Evolutionary conservation across 345 rosid genomes (phyloP).

Genomic region (Alliaria petiolata): DNA sequence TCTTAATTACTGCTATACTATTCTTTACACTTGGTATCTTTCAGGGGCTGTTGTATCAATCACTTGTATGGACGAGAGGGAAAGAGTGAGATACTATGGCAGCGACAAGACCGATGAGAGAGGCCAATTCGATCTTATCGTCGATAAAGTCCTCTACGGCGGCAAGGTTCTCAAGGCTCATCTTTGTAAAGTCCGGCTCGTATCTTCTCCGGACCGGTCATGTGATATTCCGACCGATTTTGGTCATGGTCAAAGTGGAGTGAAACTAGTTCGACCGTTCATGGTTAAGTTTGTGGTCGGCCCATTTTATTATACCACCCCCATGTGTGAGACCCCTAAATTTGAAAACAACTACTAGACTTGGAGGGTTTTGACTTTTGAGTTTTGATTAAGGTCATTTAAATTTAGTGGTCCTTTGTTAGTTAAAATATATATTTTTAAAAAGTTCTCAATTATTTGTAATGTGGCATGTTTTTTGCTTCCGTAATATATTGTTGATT

Average conservation of each 20-base stretch:
- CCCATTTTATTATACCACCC: conserved; percentile 59
- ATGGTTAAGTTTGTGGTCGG: conserved; percentile 39
- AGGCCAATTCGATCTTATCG: conserved; percentile 52
- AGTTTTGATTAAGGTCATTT: conserved; percentile 1
- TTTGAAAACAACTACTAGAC: conserved; percentile 25
- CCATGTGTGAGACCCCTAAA: conserved; percentile 63
- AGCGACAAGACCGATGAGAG: conserved; percentile 60
- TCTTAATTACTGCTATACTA: background rate
- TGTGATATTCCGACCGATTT: conserved; percentile 67
- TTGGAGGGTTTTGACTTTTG: conserved; percentile 5
- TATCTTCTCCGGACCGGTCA: conserved; percentile 57
- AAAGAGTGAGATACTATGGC: conserved; percentile 48
- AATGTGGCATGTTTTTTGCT: conserved; percentile 2
- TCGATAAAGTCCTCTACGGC: conserved; percentile 39
- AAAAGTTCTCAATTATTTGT: background rate
- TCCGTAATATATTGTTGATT: conserved; percentile 7
- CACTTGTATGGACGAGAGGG: conserved; percentile 70
- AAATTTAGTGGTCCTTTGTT: background rate
- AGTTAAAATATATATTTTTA: background rate
- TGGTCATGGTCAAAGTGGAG: conserved; percentile 55
- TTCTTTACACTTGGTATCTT: background rate
- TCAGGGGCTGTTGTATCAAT: conserved; percentile 59
- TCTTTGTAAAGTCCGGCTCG: conserved; percentile 56
- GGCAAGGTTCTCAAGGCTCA: conserved; percentile 46
- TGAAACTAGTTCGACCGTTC: conserved; percentile 46